A percentile compares a stretch with the other conserved stretches of the same genome.
Evolutionary conservation across 2,329 filamentous ascomycete genomes (phyloP).

Genomic region (Thermoascus crustaceus): DNA sequence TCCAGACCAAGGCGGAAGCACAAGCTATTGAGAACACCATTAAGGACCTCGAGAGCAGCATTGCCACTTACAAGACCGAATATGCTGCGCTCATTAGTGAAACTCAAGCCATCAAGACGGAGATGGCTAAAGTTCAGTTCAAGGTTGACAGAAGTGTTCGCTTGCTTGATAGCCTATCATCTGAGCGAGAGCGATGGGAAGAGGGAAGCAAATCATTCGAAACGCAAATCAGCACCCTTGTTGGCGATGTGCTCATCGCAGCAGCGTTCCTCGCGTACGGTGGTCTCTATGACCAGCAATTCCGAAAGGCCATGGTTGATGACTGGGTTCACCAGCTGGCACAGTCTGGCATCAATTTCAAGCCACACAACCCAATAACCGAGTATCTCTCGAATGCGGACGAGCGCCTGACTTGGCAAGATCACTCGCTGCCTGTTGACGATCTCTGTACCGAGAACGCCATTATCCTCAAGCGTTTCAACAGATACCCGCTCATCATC

Average conservation of each 20-base stretch:
- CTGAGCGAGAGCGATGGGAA: constrained; percentile 89
- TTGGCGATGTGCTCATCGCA: constrained; percentile 92
- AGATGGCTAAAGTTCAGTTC: constrained; percentile 94
- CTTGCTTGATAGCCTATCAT: constrained; percentile 87
- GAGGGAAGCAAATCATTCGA: constrained; percentile 97
- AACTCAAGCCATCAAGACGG: constrained; percentile 91
- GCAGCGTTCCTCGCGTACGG: constrained; percentile 95
- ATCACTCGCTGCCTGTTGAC: constrained; percentile 85
- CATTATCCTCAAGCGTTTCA: constrained; percentile 95
- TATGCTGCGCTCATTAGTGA: constrained; percentile 95
- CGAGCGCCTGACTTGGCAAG: constrained; percentile 90
- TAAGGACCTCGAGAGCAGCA: constrained; percentile 73
- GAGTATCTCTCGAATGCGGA: constrained; percentile 96
- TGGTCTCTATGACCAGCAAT: constrained; percentile 95
- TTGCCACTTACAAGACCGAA: constrained; percentile 90
- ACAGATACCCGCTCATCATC: constrained; percentile 95
- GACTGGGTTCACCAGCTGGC: constrained; percentile 94
- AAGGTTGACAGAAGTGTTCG: constrained; percentile 96
- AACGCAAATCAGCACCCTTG: constrained; percentile 91
- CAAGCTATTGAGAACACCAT: constrained; percentile 87
- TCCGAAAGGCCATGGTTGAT: constrained; percentile 94
- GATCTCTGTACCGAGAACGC: constrained; percentile 98
- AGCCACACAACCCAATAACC: constrained; percentile 86
- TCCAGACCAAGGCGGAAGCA: constrained; percentile 89
- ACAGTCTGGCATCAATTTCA: constrained; percentile 87